These are phyloP conservation scores for Alternaria brassicae DNA, from an alignment of 2,329 filamentous ascomycete genomes.

Conservation along the genomic window DNA sequence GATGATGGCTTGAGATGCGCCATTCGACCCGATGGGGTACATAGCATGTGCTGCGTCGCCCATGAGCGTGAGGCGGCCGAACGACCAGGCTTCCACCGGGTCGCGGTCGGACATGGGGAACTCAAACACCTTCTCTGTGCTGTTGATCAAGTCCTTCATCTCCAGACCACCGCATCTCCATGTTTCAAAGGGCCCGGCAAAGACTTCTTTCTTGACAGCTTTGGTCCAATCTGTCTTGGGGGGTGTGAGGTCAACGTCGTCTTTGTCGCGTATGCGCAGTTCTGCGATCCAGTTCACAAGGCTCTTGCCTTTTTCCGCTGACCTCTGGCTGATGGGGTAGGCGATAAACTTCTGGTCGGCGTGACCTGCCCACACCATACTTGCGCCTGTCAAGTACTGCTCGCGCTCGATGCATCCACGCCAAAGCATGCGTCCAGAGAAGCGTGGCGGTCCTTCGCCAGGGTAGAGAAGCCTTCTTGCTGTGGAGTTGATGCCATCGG, in stretches of 20 bases:
- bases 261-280: slow-evolving; percentile 52
- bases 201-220: slow-evolving; percentile 51
- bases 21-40: slow-evolving; percentile 56
- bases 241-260: slow-evolving; percentile 54
- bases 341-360: slow-evolving; percentile 59
- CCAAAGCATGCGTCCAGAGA: slow-evolving; percentile 58
- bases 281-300: slow-evolving; percentile 59
- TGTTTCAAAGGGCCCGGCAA: slow-evolving; percentile 50
- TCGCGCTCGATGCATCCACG: slow-evolving; percentile 53
- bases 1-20: slow-evolving; percentile 55
- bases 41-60: slow-evolving; percentile 54
- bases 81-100: slow-evolving; percentile 51
- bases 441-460: slow-evolving; percentile 54
- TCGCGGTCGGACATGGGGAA: slow-evolving; percentile 58
- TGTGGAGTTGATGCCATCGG: slow-evolving; percentile 57
- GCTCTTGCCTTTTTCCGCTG: slow-evolving; percentile 47
- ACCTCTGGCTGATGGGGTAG: slow-evolving; percentile 54
- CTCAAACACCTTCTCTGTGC: slow-evolving; percentile 54
- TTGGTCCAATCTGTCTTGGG: slow-evolving; percentile 56
- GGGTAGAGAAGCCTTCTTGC: slow-evolving; percentile 53
- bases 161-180: slow-evolving; percentile 55
- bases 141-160: slow-evolving; percentile 53
- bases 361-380: slow-evolving; percentile 57
- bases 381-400: slow-evolving; percentile 53
- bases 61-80: slow-evolving; percentile 46